Percentiles rank a stretch among this genome's conserved stretches.
Conservation (phyloP, 805 yeast species). For the Blastobotrys peoriensis region DNA sequence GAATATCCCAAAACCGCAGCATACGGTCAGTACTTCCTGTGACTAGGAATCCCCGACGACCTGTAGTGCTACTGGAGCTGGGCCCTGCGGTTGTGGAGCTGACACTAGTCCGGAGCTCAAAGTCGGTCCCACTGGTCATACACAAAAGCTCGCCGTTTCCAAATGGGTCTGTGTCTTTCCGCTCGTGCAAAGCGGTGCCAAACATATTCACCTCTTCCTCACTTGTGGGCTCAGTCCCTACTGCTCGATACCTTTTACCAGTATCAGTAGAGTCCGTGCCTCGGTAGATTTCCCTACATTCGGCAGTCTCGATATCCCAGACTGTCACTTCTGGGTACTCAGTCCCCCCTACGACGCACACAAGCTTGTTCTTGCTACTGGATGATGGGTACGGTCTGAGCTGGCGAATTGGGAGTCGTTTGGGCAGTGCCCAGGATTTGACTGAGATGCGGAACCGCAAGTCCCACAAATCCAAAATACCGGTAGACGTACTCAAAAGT, state of each 20-base stretch:
- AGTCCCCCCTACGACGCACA: slow-evolving; percentile 64
- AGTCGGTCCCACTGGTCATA: slow-evolving; percentile 11
- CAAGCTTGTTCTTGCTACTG: slow-evolving; percentile 35
- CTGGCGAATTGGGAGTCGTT: slow-evolving; percentile 43
- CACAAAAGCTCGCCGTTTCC: slow-evolving; percentile 4
- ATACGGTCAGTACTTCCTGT: slow-evolving; percentile 30
- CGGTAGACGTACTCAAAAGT: slow-evolving; percentile 67
- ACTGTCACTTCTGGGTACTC: slow-evolving; percentile 53
- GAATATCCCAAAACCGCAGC: slow-evolving; percentile 33
- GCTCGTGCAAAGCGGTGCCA: background rate
- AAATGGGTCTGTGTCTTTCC: background rate
- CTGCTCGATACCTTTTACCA: slow-evolving; percentile 9
- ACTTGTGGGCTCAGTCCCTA: slow-evolving; percentile 1
- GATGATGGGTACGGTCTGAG: slow-evolving; percentile 42
- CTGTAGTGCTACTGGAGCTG: background rate
- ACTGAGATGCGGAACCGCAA: slow-evolving; percentile 56
- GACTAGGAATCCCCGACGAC: slow-evolving; percentile 20
- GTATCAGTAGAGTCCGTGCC: slow-evolving; percentile 11
- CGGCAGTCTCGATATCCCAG: slow-evolving; percentile 67
- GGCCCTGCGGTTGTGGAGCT: background rate
- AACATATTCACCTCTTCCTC: background rate
- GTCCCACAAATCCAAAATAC: slow-evolving; percentile 78
- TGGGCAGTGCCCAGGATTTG: slow-evolving; percentile 55
- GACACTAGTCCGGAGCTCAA: slow-evolving; percentile 5
- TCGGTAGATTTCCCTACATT: slow-evolving; percentile 44